These are phyloP conservation scores for Aspergillus sp. DNA, from an alignment of 2,329 filamentous ascomycete genomes.

Conservation along the genomic window DNA sequence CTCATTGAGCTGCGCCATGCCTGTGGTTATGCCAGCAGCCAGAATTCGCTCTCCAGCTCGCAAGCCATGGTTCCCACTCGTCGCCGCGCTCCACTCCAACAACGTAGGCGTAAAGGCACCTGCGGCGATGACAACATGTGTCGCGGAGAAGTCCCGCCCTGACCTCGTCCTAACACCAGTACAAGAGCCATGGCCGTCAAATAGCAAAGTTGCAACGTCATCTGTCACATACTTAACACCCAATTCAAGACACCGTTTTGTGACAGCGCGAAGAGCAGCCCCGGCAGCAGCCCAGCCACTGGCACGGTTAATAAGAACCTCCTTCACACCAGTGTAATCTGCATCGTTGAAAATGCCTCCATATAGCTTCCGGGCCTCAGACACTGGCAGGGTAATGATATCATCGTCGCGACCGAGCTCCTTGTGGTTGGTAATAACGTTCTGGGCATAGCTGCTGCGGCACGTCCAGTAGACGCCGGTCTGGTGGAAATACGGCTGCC, in stretches of 20 bases:
- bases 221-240: constrained; percentile 60
- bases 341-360: constrained; percentile 59
- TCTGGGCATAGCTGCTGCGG: constrained; percentile 46
- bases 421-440: constrained; percentile 51
- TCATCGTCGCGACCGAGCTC: constrained; percentile 48
- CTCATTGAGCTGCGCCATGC: constrained; percentile 46
- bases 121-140: constrained; percentile 26
- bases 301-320: constrained; percentile 57
- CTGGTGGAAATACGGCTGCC: constrained; percentile 47
- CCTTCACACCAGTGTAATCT: constrained; percentile 58
- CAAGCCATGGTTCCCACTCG: constrained; percentile 38
- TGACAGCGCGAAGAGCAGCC: constrained; percentile 55
- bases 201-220: constrained; percentile 36
- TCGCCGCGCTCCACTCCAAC: constrained; percentile 46
- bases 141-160: constrained; percentile 25
- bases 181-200: constrained; percentile 46
- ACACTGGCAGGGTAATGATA: constrained; percentile 46
- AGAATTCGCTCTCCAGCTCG: constrained; percentile 50
- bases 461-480: constrained; percentile 52
- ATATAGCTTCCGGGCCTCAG: constrained; percentile 55
- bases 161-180: constrained; percentile 24
- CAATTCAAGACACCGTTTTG: constrained; percentile 49
- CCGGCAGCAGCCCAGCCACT: constrained; percentile 65
- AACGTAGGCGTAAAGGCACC: constrained; percentile 35
- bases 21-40: constrained; percentile 46